Evolutionary conservation across 208 protist species (phyloP).

Genomic region (Trypanosoma platydactyli): DNA sequence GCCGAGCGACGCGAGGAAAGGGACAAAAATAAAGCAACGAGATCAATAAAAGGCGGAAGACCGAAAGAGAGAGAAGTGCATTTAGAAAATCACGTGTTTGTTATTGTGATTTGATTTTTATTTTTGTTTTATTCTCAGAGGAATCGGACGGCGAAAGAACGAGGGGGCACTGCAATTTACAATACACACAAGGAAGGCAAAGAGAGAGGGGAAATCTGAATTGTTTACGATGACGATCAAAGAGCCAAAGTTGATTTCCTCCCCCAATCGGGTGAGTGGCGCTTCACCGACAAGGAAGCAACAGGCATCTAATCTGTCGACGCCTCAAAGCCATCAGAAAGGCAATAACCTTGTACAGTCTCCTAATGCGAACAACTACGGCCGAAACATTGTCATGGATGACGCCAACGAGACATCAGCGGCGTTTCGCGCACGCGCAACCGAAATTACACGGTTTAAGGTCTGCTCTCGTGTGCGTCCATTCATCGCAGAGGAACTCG

Average conservation of each 20-base stretch:
- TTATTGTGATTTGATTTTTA: no score
- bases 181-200: constrained; percentile 2
- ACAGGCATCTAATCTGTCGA: neutral
- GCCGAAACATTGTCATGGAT: constrained; percentile 35
- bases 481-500: constrained; percentile 88
- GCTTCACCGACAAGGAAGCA: constrained; percentile 13
- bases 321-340: constrained; percentile 18
- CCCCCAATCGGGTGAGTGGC: constrained; percentile 17
- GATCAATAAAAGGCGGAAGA: neutral
- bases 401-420: constrained; percentile 67
- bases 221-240: constrained; percentile 22
- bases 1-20: neutral
- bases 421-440: constrained; percentile 75
- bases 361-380: constrained; percentile 19
- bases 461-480: constrained; percentile 85
- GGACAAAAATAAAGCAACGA: neutral
- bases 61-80: constrained; percentile 3
- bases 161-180: no score
- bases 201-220: no score
- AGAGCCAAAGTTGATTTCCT: constrained; percentile 69
- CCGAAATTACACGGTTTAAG: constrained; percentile 87
- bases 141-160: no score
- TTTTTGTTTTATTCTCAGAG: no score
- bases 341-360: constrained; percentile 1
- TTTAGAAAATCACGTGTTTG: no score